Evolutionary conservation across 352 stramenopile species (phyloP), one percentile per base, ranked within the genome.

Genomic region (Phytophthora nicotianae): DNA sequence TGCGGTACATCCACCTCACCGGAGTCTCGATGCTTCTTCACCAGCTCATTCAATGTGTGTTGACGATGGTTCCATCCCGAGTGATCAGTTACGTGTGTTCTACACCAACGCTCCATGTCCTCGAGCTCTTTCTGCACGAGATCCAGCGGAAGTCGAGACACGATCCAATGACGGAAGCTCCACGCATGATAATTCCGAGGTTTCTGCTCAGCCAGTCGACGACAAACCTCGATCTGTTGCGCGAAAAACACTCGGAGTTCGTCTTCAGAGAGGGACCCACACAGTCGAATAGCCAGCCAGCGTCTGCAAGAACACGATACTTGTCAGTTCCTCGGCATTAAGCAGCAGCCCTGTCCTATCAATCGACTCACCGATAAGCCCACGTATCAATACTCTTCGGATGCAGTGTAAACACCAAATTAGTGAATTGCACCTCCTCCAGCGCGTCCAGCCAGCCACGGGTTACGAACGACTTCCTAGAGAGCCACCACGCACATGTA

Each of bases 361-460:
- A 19, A 40, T 0, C 3, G 2, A 51, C 73, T 45, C 53, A 92
- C 83, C 86, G 70, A 51, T 95, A 90, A 3, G 86, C 83, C 86
- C 86, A 95, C 40, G 83, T 95, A 60, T 95, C 86, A 59, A 93
- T 93, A 55, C 86, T 95, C 73, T 95, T 95, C 0, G 86, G 79
- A 40, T 95, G 83, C 33, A 92, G 58, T 13, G 82, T 78, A 56
- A 91, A 89, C 10, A 95, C 76, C 19, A 95, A 61, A 53, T 88
- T 79, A 32, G 70, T 86, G 51, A 95, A 93, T 40, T 67, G 66
- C 49, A 90, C 58, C 48, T 95, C 86, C 7, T 77, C 52, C 1
- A 55, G 20, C 5, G 67, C 70, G 11, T 76, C 50, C 13, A 91
- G 64, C 54, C 52, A 70, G 3, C 77, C 76, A 20, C 72, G 43